Percentiles rank a stretch among this genome's conserved stretches.
phyloP scores from a whole-genome alignment of 352 stramenopile species.

The Blastocystis sp. region DNA sequence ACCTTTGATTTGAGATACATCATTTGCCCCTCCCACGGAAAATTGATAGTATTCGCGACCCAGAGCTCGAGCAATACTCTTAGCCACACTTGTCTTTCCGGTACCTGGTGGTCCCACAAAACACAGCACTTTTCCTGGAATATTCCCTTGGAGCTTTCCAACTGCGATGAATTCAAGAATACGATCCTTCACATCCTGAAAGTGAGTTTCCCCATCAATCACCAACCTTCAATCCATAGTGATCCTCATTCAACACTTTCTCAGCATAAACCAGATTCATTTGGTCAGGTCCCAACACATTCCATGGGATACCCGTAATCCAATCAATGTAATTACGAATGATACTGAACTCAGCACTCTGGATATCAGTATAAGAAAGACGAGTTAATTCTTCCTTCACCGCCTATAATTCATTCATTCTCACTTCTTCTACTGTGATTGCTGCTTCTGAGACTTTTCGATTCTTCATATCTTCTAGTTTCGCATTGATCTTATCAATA shows the following conservation, averaged over 20 bases:
- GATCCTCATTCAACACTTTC: conserved; percentile 86
- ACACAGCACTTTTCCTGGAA: conserved; percentile 94
- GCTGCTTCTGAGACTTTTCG: conserved; percentile 60
- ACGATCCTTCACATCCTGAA: conserved; percentile 93
- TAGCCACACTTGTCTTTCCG: conserved; percentile 80
- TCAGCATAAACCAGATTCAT: conserved; percentile 87
- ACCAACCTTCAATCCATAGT: conserved; percentile 78
- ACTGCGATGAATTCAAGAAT: conserved; percentile 98
- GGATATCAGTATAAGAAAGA: conserved; percentile 90
- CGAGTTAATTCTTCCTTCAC: conserved; percentile 95
- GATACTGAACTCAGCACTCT: conserved; percentile 95
- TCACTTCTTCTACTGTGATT: background rate
- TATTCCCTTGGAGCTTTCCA: conserved; percentile 85
- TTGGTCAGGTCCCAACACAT: conserved; percentile 85
- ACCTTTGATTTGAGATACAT: conserved; percentile 95
- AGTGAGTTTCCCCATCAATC: background rate
- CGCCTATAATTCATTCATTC: conserved; percentile 69
- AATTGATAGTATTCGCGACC: conserved; percentile 96
- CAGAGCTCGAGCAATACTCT: conserved; percentile 87
- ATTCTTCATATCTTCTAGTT: conserved; percentile 67
- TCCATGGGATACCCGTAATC: conserved; percentile 91
- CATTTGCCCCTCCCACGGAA: conserved; percentile 87
- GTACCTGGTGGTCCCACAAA: conserved; percentile 80
- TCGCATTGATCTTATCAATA: conserved; percentile 87
- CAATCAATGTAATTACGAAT: conserved; percentile 96